These are phyloP conservation scores for Bacterosira constricta DNA, from an alignment of 108 stramenopile genomes.

Conservation along the genomic window DNA sequence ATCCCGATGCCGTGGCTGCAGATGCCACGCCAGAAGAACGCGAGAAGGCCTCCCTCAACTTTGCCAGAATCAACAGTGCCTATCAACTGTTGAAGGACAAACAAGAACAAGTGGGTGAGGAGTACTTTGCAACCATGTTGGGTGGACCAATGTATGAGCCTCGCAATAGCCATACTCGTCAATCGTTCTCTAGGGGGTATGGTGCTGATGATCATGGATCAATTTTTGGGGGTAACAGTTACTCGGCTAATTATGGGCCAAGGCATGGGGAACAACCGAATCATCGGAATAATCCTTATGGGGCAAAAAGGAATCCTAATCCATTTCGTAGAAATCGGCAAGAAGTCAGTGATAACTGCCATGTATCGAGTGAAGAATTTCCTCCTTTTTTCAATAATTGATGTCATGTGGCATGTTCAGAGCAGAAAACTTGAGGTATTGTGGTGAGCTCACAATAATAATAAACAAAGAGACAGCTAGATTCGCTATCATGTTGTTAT, in stretches of 20 bases:
- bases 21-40: conserved; percentile 62
- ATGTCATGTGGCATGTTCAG: not conserved
- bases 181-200: conserved; percentile 23
- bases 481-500: too few relatives aligned
- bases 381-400: conserved; percentile 37
- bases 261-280: conserved; percentile 7
- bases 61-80: conserved; percentile 77
- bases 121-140: conserved; percentile 28
- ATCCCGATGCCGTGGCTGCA: conserved; percentile 69
- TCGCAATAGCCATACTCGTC: conserved; percentile 19
- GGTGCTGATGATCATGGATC: conserved; percentile 16
- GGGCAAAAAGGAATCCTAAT: conserved; percentile 4
- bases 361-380: conserved; percentile 30
- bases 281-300: not conserved
- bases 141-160: conserved; percentile 35
- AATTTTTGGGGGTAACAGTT: conserved; percentile 8
- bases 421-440: not conserved
- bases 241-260: conserved; percentile 31
- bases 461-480: too few relatives aligned
- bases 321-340: conserved; percentile 28
- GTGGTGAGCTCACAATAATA: not conserved
- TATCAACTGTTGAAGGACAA: conserved; percentile 62
- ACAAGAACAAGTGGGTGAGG: conserved; percentile 2
- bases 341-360: conserved; percentile 28
- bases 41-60: conserved; percentile 60